Percentiles rank a stretch among this genome's conserved stretches.
Conservation (phyloP, 1,284 basidiomycete species). For the Ganoderma sinense region DNA sequence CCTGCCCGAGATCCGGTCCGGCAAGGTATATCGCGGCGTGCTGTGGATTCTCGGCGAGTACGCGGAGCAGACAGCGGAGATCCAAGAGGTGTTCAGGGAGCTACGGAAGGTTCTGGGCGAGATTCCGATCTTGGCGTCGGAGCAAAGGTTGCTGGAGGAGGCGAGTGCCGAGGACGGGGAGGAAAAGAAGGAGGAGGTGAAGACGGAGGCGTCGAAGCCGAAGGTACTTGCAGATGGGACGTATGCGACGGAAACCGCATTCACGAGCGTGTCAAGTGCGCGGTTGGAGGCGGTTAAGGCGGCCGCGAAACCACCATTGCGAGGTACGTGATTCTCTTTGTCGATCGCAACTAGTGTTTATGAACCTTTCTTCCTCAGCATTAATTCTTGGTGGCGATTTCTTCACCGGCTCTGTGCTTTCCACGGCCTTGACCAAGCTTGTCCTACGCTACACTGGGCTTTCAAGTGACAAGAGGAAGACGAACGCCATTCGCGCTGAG, state of each 20-base stretch:
- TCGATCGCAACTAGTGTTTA: not conserved
- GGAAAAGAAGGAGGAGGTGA: conserved; percentile 51
- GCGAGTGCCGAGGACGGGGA: conserved; percentile 50
- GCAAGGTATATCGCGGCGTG: conserved; percentile 96
- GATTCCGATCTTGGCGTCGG: conserved; percentile 93
- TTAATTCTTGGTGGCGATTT: conserved; percentile 96
- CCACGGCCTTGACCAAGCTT: conserved; percentile 91
- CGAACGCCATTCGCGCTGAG: conserved; percentile 88
- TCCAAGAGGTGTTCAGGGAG: conserved; percentile 81
- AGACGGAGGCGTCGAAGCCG: conserved; percentile 56
- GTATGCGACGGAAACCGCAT: conserved; percentile 97
- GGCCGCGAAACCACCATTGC: conserved; percentile 89
- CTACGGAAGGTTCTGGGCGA: conserved; percentile 93
- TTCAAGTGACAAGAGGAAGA: conserved; percentile 60
- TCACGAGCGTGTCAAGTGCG: conserved; percentile 73
- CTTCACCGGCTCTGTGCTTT: conserved; percentile 93
- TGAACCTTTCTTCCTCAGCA: conserved; percentile 50
- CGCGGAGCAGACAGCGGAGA: conserved; percentile 70
- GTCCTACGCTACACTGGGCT: conserved; percentile 84
- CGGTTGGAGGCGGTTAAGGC: conserved; percentile 85
- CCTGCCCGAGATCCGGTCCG: conserved; percentile 92
- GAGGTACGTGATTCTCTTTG: conserved; percentile 57
- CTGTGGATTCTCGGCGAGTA: conserved; percentile 99
- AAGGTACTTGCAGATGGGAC: conserved; percentile 95
- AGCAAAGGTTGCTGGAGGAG: conserved; percentile 85